These are phyloP conservation scores for Trichopus zeylanicus DNA, from an alignment of 116 monocot genomes.

Conservation along the genomic window DNA sequence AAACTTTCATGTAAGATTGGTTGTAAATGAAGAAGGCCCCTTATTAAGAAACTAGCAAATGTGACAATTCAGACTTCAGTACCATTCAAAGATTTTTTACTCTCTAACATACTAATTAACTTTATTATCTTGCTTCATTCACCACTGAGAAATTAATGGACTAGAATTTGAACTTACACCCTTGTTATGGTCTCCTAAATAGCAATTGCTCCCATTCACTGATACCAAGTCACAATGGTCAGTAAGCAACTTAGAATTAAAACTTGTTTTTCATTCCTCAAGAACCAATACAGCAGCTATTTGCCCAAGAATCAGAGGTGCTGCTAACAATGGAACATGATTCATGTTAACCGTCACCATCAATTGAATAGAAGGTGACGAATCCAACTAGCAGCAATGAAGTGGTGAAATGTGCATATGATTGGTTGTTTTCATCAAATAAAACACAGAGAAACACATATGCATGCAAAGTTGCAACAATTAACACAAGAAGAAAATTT, in stretches of 20 bases:
- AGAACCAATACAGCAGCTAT: neutral
- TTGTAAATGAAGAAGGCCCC: neutral
- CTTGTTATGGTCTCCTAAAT: neutral
- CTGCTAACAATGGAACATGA: too few species aligned
- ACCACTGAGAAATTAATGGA: neutral
- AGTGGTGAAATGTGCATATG: neutral
- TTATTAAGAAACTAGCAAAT: neutral
- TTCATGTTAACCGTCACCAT: neutral
- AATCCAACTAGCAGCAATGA: neutral
- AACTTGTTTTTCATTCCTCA: too few species aligned
- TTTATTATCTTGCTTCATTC: too few species aligned
- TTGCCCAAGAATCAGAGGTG: too few species aligned
- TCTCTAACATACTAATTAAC: too few species aligned
- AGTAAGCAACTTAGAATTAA: neutral
- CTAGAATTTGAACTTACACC: slow-evolving; percentile 10
- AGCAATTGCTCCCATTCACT: neutral
- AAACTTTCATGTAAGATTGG: neutral
- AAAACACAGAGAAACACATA: neutral
- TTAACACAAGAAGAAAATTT: too few species aligned
- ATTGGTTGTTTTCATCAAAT: neutral
- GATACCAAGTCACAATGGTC: neutral
- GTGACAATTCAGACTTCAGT: too few species aligned
- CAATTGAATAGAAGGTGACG: neutral
- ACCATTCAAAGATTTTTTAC: too few species aligned
- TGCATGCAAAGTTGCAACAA: too few species aligned